phyloP scores from a whole-genome alignment of 2,329 filamentous ascomycete species.

The Lachnellula willkommii region DNA sequence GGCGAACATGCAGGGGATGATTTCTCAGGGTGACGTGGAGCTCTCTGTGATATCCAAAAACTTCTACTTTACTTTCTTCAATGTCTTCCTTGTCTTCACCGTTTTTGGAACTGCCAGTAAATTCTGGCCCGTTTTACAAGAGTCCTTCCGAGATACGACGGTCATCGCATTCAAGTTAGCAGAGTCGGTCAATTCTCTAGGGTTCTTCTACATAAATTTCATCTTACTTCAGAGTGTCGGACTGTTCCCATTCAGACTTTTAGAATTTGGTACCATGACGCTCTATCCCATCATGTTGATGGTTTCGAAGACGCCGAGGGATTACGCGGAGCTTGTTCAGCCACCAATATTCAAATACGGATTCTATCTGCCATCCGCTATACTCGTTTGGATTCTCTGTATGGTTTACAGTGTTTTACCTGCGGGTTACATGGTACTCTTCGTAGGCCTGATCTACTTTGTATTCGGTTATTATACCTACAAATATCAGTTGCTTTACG shows the following conservation, averaged over 20 bases:
- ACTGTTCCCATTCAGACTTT: conserved; percentile 82
- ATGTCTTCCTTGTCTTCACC: conserved; percentile 93
- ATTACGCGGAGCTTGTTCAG: conserved; percentile 74
- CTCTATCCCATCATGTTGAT: conserved; percentile 77
- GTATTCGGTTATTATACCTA: conserved; percentile 80
- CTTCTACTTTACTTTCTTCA: conserved; percentile 99
- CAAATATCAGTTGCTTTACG: conserved; percentile 96
- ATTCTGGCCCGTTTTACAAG: conserved; percentile 65
- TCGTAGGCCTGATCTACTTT: conserved; percentile 81
- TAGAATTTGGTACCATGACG: conserved; percentile 81
- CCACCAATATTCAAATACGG: conserved; percentile 92
- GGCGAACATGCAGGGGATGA: conserved; percentile 87
- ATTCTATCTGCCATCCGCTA: conserved; percentile 87
- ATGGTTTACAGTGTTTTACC: conserved; percentile 87
- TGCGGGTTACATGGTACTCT: conserved; percentile 72
- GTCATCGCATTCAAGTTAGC: conserved; percentile 73
- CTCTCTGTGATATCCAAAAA: conserved; percentile 96
- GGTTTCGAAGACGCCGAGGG: conserved; percentile 79
- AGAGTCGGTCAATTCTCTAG: conserved; percentile 64
- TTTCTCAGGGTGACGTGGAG: conserved; percentile 90
- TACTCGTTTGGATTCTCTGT: conserved; percentile 92
- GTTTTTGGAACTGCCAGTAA: conserved; percentile 74
- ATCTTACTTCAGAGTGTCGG: conserved; percentile 93
- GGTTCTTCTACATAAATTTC: conserved; percentile 86
- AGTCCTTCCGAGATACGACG: conserved; percentile 73